phyloP scores from a whole-genome alignment of 1,284 basidiomycete genomes.

The Ceratobasidium sp. region DNA sequence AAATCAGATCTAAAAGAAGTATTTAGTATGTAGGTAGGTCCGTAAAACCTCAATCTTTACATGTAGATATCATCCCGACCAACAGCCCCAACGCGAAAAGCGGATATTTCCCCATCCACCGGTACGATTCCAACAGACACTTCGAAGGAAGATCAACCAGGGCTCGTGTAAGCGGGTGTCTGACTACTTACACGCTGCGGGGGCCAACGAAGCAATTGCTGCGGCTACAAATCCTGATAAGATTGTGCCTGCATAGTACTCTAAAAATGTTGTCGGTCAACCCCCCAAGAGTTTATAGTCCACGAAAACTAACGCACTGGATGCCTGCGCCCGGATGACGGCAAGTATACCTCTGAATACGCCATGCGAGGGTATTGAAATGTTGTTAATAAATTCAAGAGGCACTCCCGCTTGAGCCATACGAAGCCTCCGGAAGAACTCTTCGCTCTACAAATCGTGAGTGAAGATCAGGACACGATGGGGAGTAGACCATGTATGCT shows the following conservation, averaged over 20 bases:
- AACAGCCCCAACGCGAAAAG: constrained; percentile 38
- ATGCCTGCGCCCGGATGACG: constrained; percentile 3
- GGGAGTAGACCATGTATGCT: too few relatives aligned
- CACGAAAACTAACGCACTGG: constrained; percentile 25
- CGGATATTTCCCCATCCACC: constrained; percentile 18
- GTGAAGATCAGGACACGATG: too few relatives aligned
- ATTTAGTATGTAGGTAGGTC: too few relatives aligned
- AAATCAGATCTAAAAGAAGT: not conserved
- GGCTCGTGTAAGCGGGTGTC: not conserved
- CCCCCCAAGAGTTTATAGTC: not conserved
- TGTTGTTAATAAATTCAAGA: constrained; percentile 25
- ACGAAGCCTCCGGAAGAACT: constrained; percentile 32
- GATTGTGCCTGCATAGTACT: constrained; percentile 34
- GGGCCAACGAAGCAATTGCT: constrained; percentile 21
- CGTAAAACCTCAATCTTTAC: not conserved
- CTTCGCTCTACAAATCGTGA: constrained; percentile 16
- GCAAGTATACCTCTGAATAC: constrained; percentile 3
- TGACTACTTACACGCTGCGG: constrained; percentile 31
- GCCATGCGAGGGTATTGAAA: constrained; percentile 35
- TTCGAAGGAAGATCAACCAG: not conserved
- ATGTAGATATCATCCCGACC: constrained; percentile 5
- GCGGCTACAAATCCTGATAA: constrained; percentile 16
- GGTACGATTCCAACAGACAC: constrained; percentile 37
- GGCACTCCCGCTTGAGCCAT: constrained; percentile 5
- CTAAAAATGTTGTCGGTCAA: not conserved